These are phyloP conservation scores for Globisporangium sylvaticum DNA, from an alignment of 352 stramenopile genomes.

Conservation along the genomic window DNA sequence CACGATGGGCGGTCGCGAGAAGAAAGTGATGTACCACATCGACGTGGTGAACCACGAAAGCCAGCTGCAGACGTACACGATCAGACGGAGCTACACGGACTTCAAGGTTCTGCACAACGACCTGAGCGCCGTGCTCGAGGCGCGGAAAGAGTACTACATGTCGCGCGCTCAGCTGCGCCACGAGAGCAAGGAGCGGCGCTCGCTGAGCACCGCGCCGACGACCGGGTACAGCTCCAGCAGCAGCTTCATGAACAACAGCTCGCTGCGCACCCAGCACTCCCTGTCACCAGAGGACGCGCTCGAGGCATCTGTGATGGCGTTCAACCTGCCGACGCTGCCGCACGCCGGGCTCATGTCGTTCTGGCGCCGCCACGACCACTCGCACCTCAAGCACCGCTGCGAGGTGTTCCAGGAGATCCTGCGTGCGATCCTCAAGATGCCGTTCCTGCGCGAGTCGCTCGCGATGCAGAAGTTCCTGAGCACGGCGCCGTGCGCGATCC, in stretches of 20 bases:
- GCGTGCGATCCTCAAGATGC: constrained; percentile 31
- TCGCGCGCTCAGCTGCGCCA: constrained; percentile 13
- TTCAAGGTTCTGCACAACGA: constrained; percentile 77
- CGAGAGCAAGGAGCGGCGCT: constrained; percentile 16
- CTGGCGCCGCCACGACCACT: constrained; percentile 76
- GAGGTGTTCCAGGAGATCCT: constrained; percentile 74
- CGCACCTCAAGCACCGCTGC: constrained; percentile 66
- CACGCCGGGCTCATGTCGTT: constrained; percentile 73
- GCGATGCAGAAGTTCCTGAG: constrained; percentile 51
- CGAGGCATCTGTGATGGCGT: constrained; percentile 55
- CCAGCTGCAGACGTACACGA: constrained; percentile 81
- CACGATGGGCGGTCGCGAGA: constrained; percentile 62
- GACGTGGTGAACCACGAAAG: constrained; percentile 71
- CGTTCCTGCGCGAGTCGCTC: constrained; percentile 32
- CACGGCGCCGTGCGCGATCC: constrained; percentile 49
- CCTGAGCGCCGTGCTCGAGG: constrained; percentile 64
- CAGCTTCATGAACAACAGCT: constrained; percentile 6
- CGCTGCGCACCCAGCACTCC: constrained; percentile 6
- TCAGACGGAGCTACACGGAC: constrained; percentile 79
- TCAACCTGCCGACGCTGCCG: constrained; percentile 62
- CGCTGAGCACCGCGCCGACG: not conserved
- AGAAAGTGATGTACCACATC: constrained; percentile 88
- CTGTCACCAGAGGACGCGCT: constrained; percentile 34
- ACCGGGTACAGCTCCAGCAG: not conserved
- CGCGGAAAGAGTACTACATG: constrained; percentile 50